Evolutionary conservation across 129 eudicot species (phyloP).

Genomic region (Flaveria brownii): DNA sequence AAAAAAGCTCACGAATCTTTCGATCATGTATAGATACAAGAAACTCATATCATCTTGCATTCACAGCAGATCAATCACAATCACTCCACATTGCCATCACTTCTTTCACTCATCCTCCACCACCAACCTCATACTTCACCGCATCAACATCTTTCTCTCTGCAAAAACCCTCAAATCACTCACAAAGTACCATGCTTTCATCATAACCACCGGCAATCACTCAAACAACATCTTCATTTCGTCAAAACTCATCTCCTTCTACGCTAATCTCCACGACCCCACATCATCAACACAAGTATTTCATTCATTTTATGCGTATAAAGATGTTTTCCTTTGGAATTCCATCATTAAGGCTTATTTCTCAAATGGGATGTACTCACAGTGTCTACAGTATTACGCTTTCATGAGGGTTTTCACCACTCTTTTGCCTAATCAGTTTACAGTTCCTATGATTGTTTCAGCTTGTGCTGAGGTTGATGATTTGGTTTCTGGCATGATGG

Average conservation of each 20-base stretch:
- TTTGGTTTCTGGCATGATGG: conserved; percentile 31
- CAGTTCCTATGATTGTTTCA: conserved; percentile 73
- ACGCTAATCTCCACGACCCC: conserved; percentile 52
- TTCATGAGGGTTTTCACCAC: conserved; percentile 48
- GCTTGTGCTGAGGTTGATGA: conserved; percentile 65
- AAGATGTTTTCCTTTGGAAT: conserved; percentile 74
- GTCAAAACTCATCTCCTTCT: conserved; percentile 69
- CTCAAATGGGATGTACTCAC: conserved; percentile 44
- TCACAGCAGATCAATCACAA: conserved; percentile 4
- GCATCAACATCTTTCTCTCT: conserved; percentile 49
- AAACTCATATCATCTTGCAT: conserved; percentile 12
- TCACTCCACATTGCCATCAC: not conserved
- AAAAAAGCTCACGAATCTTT: not conserved
- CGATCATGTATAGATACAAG: conserved; percentile 22
- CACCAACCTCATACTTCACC: conserved; percentile 33
- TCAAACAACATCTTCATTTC: conserved; percentile 57
- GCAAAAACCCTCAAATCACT: conserved; percentile 37
- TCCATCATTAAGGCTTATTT: conserved; percentile 71
- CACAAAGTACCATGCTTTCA: conserved; percentile 48
- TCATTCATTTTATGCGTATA: conserved; percentile 35
- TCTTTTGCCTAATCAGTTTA: conserved; percentile 54
- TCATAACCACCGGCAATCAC: conserved; percentile 60
- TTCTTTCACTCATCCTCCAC: conserved; percentile 33
- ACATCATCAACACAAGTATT: conserved; percentile 47
- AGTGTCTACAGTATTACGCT: conserved; percentile 45